These are phyloP conservation scores for Metschnikowia lunata DNA, from an alignment of 805 yeast species.

Conservation along the genomic window DNA sequence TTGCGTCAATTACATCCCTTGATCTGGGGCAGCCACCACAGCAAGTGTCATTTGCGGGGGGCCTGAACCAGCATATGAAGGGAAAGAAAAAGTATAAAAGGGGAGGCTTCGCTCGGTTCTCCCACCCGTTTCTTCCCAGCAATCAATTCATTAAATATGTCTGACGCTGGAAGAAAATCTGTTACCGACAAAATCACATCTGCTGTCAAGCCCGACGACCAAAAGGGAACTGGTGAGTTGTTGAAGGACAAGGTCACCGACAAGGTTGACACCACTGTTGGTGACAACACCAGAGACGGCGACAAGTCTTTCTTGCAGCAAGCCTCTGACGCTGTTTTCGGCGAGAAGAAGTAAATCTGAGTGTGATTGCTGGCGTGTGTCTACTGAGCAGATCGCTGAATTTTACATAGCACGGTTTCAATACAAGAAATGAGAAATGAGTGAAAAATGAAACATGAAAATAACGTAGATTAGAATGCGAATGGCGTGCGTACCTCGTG, in stretches of 20 bases:
- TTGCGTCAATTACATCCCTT: no score
- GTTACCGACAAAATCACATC: conserved; percentile 35
- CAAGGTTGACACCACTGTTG: conserved; percentile 33
- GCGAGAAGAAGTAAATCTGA: conserved; percentile 24
- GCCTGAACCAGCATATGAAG: no score
- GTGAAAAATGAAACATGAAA: no score
- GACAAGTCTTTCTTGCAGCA: conserved; percentile 40
- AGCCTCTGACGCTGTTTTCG: conserved; percentile 43
- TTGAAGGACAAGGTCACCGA: conserved; percentile 37
- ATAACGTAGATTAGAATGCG: no score
- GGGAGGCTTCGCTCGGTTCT: not conserved
- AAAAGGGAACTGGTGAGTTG: conserved; percentile 36
- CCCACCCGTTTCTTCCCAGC: not conserved
- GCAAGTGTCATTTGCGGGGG: no score
- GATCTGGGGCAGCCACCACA: no score
- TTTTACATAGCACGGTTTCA: no score
- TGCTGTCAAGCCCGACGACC: conserved; percentile 40
- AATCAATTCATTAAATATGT: conserved; percentile 22
- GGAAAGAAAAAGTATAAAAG: conserved; percentile 9
- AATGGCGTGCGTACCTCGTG: no score
- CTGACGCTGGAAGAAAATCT: conserved; percentile 42
- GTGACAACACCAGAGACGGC: conserved; percentile 30
- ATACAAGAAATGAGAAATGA: no score
- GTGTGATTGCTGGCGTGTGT: no score
- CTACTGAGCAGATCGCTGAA: no score